These are phyloP conservation scores for Paracoccidioides lutzii DNA, from an alignment of 2,329 filamentous ascomycete genomes.

Conservation along the genomic window DNA sequence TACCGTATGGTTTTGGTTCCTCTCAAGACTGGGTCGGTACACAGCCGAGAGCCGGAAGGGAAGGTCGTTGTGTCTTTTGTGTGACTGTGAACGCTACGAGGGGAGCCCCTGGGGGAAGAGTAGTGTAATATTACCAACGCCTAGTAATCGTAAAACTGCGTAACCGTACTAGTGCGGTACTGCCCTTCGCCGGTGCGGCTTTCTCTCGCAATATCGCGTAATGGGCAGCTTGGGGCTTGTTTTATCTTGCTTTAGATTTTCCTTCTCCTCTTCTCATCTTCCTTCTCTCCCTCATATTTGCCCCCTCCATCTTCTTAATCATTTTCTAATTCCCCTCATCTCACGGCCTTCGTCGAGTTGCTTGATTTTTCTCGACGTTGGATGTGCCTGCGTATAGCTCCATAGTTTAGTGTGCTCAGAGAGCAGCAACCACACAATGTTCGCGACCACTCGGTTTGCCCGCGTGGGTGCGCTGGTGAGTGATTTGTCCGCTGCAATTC, in stretches of 20 bases:
- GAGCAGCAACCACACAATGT: conserved; percentile 32
- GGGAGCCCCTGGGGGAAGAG: too few relatives aligned
- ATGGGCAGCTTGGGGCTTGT: neutral
- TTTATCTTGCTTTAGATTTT: conserved; percentile 8
- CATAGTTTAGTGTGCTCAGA: conserved; percentile 24
- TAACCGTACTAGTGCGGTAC: neutral
- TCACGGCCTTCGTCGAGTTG: conserved; percentile 22
- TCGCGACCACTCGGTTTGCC: conserved; percentile 33
- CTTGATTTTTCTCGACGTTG: conserved; percentile 21
- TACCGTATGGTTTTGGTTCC: neutral
- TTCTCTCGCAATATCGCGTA: neutral
- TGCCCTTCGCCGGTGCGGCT: neutral
- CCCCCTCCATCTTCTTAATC: conserved; percentile 16
- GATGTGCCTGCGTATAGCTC: conserved; percentile 18
- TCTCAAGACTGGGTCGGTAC: neutral
- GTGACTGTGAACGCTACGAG: too few relatives aligned
- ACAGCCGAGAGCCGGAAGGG: neutral
- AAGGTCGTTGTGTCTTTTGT: too few relatives aligned
- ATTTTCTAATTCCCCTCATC: conserved; percentile 24
- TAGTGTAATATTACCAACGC: neutral
- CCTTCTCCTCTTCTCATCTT: conserved; percentile 20
- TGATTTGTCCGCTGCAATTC: conserved; percentile 4
- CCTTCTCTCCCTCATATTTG: conserved; percentile 21
- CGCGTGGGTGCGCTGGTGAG: conserved; percentile 37
- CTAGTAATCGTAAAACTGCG: neutral